phyloP scores from a whole-genome alignment of 2,329 filamentous ascomycete genomes.

The Colletotrichum eremochloae region DNA sequence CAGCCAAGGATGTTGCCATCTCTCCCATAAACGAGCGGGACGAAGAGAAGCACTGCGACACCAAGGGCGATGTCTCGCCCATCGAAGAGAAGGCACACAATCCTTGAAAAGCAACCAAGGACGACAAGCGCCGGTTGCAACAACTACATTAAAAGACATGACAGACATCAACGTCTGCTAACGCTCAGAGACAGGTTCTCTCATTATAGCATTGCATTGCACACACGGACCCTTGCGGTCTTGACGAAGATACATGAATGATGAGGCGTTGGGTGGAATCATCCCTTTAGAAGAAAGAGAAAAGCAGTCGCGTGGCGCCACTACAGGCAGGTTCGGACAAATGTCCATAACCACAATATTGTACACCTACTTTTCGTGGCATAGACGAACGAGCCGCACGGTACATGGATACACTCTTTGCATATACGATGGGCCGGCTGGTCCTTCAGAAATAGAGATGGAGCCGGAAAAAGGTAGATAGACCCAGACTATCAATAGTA shows the following conservation, averaged over 20 bases:
- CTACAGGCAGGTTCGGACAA: neutral
- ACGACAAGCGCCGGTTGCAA: neutral
- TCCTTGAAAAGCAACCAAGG: neutral
- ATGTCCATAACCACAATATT: neutral
- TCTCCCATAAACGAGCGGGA: conserved; percentile 39
- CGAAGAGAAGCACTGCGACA: conserved; percentile 25
- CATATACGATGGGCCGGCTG: conserved; percentile 14
- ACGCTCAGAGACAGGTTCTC: neutral
- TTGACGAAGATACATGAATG: conserved; percentile 39
- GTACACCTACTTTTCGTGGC: conserved; percentile 13
- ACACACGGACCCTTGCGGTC: conserved; percentile 28
- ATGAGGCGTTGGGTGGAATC: conserved; percentile 36
- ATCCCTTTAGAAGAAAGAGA: neutral
- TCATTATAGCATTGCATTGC: conserved; percentile 27
- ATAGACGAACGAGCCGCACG: neutral
- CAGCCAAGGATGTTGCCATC: conserved; percentile 11
- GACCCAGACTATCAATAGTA: conserved; percentile 12
- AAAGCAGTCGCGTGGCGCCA: conserved; percentile 4
- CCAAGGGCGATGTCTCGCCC: conserved; percentile 20
- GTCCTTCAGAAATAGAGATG: conserved; percentile 15
- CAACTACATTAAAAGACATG: neutral
- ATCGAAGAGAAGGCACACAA: conserved; percentile 28
- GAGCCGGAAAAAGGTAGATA: conserved; percentile 26
- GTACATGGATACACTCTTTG: conserved; percentile 14
- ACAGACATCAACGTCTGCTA: neutral